Evolutionary conservation across 495 filamentous ascomycete species (phyloP), one percentile per base, ranked within the genome.

Genomic region (Annulohypoxylon stygium): DNA sequence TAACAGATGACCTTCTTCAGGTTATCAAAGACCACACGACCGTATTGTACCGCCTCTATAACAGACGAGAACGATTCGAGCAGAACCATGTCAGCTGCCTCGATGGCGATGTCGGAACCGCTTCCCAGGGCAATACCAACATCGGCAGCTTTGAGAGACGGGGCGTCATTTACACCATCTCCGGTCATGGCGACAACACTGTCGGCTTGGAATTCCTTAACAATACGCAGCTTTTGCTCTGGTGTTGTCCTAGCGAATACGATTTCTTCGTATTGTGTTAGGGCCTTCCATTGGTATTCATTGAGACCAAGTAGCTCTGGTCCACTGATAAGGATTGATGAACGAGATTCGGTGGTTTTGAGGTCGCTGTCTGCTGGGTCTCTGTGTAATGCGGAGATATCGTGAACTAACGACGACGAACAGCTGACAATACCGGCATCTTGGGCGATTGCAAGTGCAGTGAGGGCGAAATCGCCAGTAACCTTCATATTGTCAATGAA

Each of bases 101-200:
- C 90, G 47, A 91, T 89, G 25, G 91, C 90, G 41, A 92, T 88
- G 71, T 96, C 93, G 4, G 91, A 93, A 0, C 93, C 93, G 58
- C 89, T 86, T 26, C 91, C 92, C 83, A 94, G 91, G 1, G 91
- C 91, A 65, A 95, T 94, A 37, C 92, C 92, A 9, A 94, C 90
- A 76, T 95, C 92, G 1, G 93, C 91, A 30, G 88, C 85, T 51
- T 91, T 90, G 20, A 95, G 83, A 8, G 91, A 90, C 0, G 93
- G 93, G 2, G 91, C 91, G 70, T 95, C 92, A 69, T 95, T 95
- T 47, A 94, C 93, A n/a, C 93, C 92, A 72, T 95, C 93, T 20
- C 92, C 87, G 6, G 86, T 89, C 83, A 89, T 88, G 12, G 79
- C 85, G 14, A 81, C 92, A 81, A 70, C 81, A 4, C 84, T 82